Evolutionary conservation across 192 early-diverging fungal genomes (phyloP).

Genomic region (Dispira parvispora): DNA sequence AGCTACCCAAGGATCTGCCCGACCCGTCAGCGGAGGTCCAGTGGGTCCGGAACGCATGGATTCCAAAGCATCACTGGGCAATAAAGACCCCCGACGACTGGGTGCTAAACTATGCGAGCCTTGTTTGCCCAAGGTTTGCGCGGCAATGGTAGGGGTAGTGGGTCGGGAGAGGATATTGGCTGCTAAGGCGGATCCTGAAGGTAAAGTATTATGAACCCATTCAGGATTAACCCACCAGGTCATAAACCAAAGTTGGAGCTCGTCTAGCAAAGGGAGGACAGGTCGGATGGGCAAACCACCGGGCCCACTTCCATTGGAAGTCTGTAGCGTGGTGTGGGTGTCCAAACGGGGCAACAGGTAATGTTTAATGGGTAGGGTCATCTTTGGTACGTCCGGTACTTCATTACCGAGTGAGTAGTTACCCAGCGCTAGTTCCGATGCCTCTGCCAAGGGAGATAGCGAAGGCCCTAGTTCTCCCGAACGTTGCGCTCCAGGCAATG

Average conservation of each 20-base stretch:
- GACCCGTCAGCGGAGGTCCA: background rate
- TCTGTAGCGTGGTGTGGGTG: background rate
- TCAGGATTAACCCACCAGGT: slow-evolving; percentile 3
- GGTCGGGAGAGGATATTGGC: too few species aligned
- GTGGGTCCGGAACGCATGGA: background rate
- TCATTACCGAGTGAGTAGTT: too few species aligned
- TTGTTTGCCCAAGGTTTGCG: too few species aligned
- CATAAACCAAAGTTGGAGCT: background rate
- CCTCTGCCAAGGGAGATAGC: too few species aligned
- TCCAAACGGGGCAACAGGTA: background rate
- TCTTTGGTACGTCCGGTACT: too few species aligned
- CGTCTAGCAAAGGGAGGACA: background rate
- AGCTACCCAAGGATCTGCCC: background rate
- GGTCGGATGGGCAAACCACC: background rate
- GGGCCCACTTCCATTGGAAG: background rate
- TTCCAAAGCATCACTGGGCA: background rate
- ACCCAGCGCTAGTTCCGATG: too few species aligned
- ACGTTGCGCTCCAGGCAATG: background rate
- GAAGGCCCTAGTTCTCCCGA: background rate
- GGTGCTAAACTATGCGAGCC: background rate
- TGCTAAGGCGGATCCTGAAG: background rate
- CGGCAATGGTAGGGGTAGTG: background rate
- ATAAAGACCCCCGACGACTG: slow-evolving; percentile 2
- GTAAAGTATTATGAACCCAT: background rate
- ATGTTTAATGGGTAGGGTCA: background rate